Percentiles rank a stretch among this genome's conserved stretches.
Conservation (phyloP, 2,329 filamentous ascomycete genomes). For the Elsinoe australis region DNA sequence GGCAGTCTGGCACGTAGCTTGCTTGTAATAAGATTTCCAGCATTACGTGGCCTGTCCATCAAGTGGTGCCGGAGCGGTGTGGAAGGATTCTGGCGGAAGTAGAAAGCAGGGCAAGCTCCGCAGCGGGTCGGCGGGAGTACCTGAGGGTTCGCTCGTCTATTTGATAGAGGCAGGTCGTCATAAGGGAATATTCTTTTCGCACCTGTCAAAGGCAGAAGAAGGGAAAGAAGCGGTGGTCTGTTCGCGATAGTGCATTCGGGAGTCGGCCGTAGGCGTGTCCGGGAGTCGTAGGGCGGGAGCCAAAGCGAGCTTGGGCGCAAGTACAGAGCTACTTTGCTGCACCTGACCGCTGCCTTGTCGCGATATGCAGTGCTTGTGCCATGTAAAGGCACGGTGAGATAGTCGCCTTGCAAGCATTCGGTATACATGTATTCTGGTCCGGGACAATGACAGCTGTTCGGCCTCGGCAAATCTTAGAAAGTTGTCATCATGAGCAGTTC, state of each 20-base stretch:
- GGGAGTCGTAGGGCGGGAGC: background rate
- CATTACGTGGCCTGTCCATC: slow-evolving; percentile 6
- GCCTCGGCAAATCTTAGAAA: slow-evolving; percentile 1
- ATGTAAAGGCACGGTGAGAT: slow-evolving; percentile 7
- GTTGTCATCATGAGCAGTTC: background rate
- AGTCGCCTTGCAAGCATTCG: no score
- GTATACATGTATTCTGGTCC: no score
- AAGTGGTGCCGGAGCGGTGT: slow-evolving; percentile 1
- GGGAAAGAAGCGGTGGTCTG: slow-evolving; percentile 12
- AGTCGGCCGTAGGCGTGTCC: slow-evolving; percentile 8
- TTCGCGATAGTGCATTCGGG: slow-evolving; percentile 5
- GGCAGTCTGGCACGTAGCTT: slow-evolving; percentile 1
- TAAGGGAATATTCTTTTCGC: background rate
- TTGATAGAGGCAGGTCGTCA: slow-evolving; percentile 8
- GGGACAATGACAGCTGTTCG: slow-evolving; percentile 8
- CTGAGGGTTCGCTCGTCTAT: background rate
- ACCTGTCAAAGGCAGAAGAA: background rate
- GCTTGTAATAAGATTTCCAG: no score
- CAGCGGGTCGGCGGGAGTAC: slow-evolving; percentile 2
- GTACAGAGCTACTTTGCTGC: slow-evolving; percentile 1
- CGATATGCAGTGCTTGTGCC: background rate
- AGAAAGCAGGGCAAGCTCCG: slow-evolving; percentile 3
- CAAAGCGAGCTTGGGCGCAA: slow-evolving; percentile 7
- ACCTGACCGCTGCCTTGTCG: slow-evolving; percentile 8
- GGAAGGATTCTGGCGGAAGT: background rate